Percentiles rank a stretch among this genome's conserved stretches.
Conservation (phyloP, 495 filamentous ascomycete species). For the Tirmania nivea region DNA sequence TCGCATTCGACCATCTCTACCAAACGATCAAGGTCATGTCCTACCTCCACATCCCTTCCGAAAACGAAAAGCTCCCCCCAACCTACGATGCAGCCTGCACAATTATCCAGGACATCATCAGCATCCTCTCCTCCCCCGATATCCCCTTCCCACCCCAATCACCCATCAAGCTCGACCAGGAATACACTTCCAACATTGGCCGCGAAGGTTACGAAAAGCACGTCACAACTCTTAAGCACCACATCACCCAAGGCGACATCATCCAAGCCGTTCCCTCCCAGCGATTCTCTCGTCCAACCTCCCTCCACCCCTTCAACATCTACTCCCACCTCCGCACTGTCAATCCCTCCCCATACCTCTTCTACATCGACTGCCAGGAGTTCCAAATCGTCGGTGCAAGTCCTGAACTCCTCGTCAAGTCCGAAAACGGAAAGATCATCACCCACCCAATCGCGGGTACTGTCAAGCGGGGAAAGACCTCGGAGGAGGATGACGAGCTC, state of each 20-base stretch:
- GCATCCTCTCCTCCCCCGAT: slow-evolving; percentile 45
- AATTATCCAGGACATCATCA: slow-evolving; percentile 41
- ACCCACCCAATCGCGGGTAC: slow-evolving; percentile 96
- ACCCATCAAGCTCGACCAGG: slow-evolving; percentile 45
- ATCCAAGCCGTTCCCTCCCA: slow-evolving; percentile 95
- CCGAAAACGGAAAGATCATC: slow-evolving; percentile 68
- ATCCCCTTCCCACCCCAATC: slow-evolving; percentile 55
- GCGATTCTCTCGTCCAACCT: slow-evolving; percentile 69
- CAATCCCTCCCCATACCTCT: slow-evolving; percentile 90
- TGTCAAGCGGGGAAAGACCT: slow-evolving; percentile 60
- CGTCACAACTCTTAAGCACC: slow-evolving; percentile 58
- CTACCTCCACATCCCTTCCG: slow-evolving; percentile 47
- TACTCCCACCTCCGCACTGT: slow-evolving; percentile 89
- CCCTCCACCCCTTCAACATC: slow-evolving; percentile 91
- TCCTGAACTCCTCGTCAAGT: slow-evolving; percentile 82
- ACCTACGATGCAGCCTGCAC: slow-evolving; percentile 44
- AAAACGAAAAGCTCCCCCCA: slow-evolving; percentile 25
- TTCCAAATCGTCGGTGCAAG: slow-evolving; percentile 92
- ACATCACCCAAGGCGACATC: slow-evolving; percentile 79
- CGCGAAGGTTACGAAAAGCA: slow-evolving; percentile 68
- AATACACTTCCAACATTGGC: slow-evolving; percentile 89
- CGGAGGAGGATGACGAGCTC: slow-evolving; percentile 57
- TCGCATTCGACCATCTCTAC: slow-evolving; percentile 90
- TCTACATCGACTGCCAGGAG: slow-evolving; percentile 74
- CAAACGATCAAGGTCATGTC: slow-evolving; percentile 81